Conservation (phyloP, 495 filamentous ascomycete genomes). For the Lentithecium fluviatile region DNA sequence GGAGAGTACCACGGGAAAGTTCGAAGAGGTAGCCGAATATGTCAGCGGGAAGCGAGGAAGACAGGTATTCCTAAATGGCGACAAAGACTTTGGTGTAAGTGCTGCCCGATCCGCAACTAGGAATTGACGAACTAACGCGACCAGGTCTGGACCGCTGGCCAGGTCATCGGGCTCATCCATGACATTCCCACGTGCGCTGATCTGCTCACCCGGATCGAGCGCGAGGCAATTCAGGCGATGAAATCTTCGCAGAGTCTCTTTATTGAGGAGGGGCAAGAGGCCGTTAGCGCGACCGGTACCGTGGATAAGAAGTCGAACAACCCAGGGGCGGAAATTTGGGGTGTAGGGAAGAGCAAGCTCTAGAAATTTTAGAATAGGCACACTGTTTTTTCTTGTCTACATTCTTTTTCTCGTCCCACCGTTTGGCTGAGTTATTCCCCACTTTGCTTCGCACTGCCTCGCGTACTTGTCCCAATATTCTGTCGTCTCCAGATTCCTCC, state of each 20-base stretch:
- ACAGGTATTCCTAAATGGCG: constrained; percentile 89
- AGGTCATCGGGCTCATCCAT: constrained; percentile 69
- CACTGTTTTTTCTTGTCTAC: no score
- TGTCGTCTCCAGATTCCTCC: no score
- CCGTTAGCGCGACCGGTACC: constrained; percentile 31
- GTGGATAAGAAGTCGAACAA: constrained; percentile 40
- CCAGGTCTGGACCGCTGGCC: constrained; percentile 69
- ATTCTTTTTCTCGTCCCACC: no score
- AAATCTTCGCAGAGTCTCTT: constrained; percentile 34
- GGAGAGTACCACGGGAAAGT: constrained; percentile 83
- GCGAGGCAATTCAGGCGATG: constrained; percentile 57
- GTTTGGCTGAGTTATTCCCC: no score
- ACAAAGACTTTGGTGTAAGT: constrained; percentile 85
- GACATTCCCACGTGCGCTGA: constrained; percentile 65
- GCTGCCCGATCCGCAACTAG: background rate
- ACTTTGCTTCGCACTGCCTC: no score
- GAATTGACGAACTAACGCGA: background rate
- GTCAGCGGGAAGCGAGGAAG: constrained; percentile 90
- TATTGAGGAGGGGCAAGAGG: constrained; percentile 36
- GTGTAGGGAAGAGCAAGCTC: constrained; percentile 47
- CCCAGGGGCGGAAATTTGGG: constrained; percentile 45
- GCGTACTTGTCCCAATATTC: no score
- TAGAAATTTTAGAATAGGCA: constrained; percentile 13
- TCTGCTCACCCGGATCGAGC: constrained; percentile 60
- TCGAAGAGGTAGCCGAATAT: constrained; percentile 82